Conservation (phyloP, 768 basidiomycete genomes). For the Piloderma croceum region DNA sequence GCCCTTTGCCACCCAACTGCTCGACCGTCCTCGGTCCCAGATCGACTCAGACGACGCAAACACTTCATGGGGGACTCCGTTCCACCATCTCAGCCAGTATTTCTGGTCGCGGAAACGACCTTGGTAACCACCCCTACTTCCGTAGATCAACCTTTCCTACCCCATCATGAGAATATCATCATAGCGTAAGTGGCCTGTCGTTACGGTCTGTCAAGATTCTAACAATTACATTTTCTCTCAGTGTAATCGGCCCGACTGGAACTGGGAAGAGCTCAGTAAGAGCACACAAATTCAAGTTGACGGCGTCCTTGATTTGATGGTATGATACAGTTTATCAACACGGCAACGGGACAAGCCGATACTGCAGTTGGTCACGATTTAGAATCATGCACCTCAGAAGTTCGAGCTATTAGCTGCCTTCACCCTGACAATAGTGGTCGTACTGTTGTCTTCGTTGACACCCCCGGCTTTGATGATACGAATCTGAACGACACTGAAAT, state of each 20-base stretch:
- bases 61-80: too few species aligned
- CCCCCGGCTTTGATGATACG: too few species aligned
- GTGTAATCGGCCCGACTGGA: slow-evolving; percentile 26
- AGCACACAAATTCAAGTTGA: not conserved
- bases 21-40: too few species aligned
- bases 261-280: slow-evolving; percentile 26
- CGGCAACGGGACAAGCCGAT: slow-evolving; percentile 5
- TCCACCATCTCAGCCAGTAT: too few species aligned
- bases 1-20: too few species aligned
- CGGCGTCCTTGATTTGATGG: not conserved
- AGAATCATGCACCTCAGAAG: slow-evolving; percentile 17
- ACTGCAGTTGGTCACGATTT: slow-evolving; percentile 15
- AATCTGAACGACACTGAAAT: slow-evolving; percentile 18
- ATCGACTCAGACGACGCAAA: too few species aligned
- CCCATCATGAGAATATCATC: slow-evolving; percentile 12
- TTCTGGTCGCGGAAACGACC: too few species aligned
- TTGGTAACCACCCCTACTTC: too few species aligned
- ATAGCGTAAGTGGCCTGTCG: slow-evolving; percentile 12
- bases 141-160: too few species aligned
- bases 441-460: slow-evolving; percentile 24
- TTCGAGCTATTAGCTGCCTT: slow-evolving; percentile 12
- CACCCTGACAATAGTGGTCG: slow-evolving; percentile 15
- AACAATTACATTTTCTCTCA: slow-evolving; percentile 3
- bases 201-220: not conserved
- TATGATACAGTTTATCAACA: slow-evolving; percentile 21